Evolutionary conservation across 2,329 filamentous ascomycete genomes (phyloP).

Genomic region (Ascochyta viciae-villosae): DNA sequence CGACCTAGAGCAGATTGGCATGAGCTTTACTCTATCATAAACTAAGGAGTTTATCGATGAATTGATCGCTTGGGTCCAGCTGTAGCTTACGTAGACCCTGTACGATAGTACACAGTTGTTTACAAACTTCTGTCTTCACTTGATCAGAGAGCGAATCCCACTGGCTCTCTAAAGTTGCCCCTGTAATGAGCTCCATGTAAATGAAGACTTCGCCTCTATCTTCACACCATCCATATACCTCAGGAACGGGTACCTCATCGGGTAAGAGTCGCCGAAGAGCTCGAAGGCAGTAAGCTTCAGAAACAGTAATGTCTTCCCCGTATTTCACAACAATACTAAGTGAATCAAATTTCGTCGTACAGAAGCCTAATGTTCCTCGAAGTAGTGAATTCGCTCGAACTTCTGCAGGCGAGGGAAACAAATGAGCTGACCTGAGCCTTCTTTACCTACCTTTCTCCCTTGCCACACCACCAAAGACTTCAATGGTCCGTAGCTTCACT

Average conservation of each 20-base stretch:
- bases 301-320: conserved; percentile 3
- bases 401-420: conserved; percentile 7
- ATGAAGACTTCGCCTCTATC: conserved; percentile 40
- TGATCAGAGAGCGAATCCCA: conserved; percentile 29
- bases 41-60: conserved; percentile 2
- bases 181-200: conserved; percentile 43
- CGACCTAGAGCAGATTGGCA: conserved; percentile 27
- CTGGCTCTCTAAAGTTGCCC: conserved; percentile 30
- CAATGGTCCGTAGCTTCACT: no score
- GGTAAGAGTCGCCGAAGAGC: conserved; percentile 5
- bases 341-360: conserved; percentile 8
- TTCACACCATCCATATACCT: conserved; percentile 47
- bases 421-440: not conserved
- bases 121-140: conserved; percentile 5
- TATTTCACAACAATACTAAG: conserved; percentile 9
- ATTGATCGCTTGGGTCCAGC: conserved; percentile 6
- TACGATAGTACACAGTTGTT: conserved; percentile 22
- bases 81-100: conserved; percentile 17
- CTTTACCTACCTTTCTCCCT: no score
- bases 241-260: conserved; percentile 42
- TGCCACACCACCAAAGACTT: no score
- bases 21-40: conserved; percentile 1
- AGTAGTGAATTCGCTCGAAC: conserved; percentile 7
- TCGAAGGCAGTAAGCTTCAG: conserved; percentile 6
- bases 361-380: not conserved